Evolutionary conservation across 1,284 basidiomycete genomes (phyloP).

Genomic region (Inonotus obliquus): DNA sequence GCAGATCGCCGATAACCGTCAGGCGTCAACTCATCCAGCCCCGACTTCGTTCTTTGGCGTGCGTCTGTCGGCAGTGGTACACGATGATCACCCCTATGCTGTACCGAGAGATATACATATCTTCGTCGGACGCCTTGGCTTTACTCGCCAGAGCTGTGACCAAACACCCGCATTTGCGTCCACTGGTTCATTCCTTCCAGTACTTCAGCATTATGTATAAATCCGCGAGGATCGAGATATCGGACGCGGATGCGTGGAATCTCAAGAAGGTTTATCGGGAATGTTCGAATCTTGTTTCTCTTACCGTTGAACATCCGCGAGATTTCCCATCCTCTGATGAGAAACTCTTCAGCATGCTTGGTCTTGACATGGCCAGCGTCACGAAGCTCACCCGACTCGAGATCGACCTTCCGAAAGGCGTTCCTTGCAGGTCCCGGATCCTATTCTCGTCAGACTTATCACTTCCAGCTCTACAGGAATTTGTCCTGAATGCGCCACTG

Average conservation of each 20-base stretch:
- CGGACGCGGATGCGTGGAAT: not conserved
- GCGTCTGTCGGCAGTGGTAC: not conserved
- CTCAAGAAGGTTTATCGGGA: not conserved
- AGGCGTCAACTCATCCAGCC: not conserved
- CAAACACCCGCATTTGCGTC: not conserved
- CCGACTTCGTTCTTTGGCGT: not conserved
- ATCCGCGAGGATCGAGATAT: not conserved
- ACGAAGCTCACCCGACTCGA: not conserved
- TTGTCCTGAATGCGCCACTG: not conserved
- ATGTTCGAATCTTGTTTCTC: not conserved
- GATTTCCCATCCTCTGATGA: not conserved
- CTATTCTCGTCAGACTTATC: not conserved
- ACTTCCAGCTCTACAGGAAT: constrained; percentile 1
- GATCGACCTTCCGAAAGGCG: not conserved
- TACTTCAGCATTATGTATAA: not conserved
- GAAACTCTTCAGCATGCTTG: not conserved
- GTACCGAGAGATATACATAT: constrained; percentile 1
- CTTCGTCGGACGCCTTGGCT: not conserved
- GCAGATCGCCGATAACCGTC: not conserved
- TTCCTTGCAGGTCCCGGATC: not conserved
- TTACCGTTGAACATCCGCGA: not conserved
- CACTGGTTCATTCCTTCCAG: not conserved
- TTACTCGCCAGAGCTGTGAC: not conserved
- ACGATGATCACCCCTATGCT: not conserved
- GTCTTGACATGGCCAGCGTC: not conserved